Percentiles rank a stretch among this genome's conserved stretches.
Evolutionary conservation across 148 eudicot species (phyloP).

Genomic region (Chenopodium album): DNA sequence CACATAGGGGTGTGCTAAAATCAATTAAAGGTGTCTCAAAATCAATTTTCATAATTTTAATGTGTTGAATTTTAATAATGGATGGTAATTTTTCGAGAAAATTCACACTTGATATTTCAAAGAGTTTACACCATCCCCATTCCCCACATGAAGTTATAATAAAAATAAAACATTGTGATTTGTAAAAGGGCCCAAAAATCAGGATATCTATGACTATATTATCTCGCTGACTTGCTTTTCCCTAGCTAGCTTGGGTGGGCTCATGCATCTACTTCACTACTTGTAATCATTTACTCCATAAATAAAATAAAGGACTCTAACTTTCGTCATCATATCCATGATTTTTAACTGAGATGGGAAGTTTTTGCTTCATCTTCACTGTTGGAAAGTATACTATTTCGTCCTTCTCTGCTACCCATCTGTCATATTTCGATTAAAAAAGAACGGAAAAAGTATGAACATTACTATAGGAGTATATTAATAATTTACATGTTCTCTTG

Average conservation of each 20-base stretch:
- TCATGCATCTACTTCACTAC: neutral
- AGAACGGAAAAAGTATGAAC: too few relatives aligned
- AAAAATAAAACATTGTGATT: neutral
- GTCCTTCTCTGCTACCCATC: slow-evolving; percentile 81
- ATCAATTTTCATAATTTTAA: too few relatives aligned
- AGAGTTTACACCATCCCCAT: slow-evolving; percentile 11
- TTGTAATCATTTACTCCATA: neutral
- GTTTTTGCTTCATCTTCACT: slow-evolving; percentile 75
- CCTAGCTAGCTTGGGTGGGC: slow-evolving; percentile 8
- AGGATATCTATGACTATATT: neutral
- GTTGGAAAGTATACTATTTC: slow-evolving; percentile 85
- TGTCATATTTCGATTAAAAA: slow-evolving; percentile 23
- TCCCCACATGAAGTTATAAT: neutral
- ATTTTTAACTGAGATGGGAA: slow-evolving; percentile 57
- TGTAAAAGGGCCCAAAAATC: slow-evolving; percentile 1
- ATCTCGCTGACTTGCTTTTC: neutral
- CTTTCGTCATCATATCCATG: too few relatives aligned
- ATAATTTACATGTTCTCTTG: too few relatives aligned
- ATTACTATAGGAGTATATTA: too few relatives aligned
- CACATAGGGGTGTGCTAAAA: too few relatives aligned
- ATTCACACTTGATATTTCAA: too few relatives aligned
- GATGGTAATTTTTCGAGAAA: neutral
- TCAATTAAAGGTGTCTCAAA: too few relatives aligned
- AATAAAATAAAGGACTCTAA: too few relatives aligned
- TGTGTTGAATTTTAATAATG: too few relatives aligned